A percentile compares a stretch with the other conserved stretches of the same genome.
Evolutionary conservation across 768 basidiomycete species (phyloP).

Genomic region (Suillus luteus): DNA sequence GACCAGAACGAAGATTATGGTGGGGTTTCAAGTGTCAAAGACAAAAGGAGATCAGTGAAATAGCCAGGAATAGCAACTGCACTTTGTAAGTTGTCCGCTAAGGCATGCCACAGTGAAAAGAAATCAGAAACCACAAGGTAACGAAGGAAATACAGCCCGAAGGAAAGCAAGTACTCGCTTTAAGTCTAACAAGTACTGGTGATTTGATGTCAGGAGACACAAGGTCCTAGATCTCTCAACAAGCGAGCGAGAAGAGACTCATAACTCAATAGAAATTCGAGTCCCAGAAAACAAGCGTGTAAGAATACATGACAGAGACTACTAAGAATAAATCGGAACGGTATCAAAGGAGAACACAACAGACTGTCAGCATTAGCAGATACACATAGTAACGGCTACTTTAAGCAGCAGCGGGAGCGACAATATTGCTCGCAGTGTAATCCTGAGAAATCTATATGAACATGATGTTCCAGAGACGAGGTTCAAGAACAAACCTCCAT

Average conservation of each 20-base stretch:
- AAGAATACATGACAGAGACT: slow-evolving; percentile 24
- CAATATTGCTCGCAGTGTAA: slow-evolving; percentile 58
- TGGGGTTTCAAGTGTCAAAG: neutral
- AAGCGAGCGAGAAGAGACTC: neutral
- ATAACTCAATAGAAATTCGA: slow-evolving; percentile 1
- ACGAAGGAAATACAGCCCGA: too few relatives aligned
- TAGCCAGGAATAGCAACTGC: neutral
- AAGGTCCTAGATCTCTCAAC: neutral
- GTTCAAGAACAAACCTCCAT: slow-evolving; percentile 74
- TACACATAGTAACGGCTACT: slow-evolving; percentile 13
- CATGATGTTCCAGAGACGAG: neutral
- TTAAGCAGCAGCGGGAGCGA: slow-evolving; percentile 43
- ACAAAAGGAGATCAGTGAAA: slow-evolving; percentile 1
- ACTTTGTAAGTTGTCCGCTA: too few relatives aligned
- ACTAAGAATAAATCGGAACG: slow-evolving; percentile 26
- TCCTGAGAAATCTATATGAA: slow-evolving; percentile 45
- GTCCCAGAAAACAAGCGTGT: slow-evolving; percentile 17
- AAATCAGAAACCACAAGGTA: neutral
- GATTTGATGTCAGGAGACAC: neutral
- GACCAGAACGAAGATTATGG: neutral
- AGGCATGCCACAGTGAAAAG: neutral
- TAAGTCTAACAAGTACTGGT: too few relatives aligned
- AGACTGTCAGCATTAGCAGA: slow-evolving; percentile 7
- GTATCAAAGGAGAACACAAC: slow-evolving; percentile 18
- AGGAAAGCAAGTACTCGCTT: too few relatives aligned